These are phyloP conservation scores for Tillandsia leiboldiana DNA, from an alignment of 176 grass and related monocot species.

Conservation along the genomic window DNA sequence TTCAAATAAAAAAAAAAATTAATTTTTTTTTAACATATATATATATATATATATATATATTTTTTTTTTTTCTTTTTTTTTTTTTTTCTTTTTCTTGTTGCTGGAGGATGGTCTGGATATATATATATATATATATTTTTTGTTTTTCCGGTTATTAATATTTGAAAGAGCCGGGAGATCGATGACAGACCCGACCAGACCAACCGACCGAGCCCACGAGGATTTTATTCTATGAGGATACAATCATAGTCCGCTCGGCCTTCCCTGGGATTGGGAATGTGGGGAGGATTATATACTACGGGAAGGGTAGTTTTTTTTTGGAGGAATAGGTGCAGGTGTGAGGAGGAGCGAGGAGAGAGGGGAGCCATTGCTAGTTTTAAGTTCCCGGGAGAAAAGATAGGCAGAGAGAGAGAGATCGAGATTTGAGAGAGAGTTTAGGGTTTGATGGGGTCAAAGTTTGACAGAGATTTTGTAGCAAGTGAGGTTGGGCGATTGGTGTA, in stretches of 20 bases:
- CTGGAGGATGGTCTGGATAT: not conserved
- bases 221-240: not conserved
- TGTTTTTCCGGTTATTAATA: not conserved
- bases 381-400: not conserved
- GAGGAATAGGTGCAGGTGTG: not conserved
- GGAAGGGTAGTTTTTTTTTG: constrained; percentile 29
- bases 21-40: too few relatives aligned
- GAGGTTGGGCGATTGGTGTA: too few relatives aligned
- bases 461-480: not conserved
- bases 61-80: not conserved
- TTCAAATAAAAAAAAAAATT: too few relatives aligned
- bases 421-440: not conserved
- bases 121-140: not conserved
- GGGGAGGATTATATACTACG: constrained; percentile 24
- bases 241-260: not conserved
- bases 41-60: not conserved
- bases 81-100: not conserved
- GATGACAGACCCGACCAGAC: constrained; percentile 5
- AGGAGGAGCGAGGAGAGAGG: constrained; percentile 22
- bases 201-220: not conserved
- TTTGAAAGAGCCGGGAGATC: not conserved
- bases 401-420: not conserved
- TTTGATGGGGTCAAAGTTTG: not conserved
- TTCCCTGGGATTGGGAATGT: not conserved
- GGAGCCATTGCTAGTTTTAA: constrained; percentile 10